Evolutionary conservation across 768 basidiomycete species (phyloP), one percentile per base, ranked within the genome.

Genomic region (Tylopilus felleus): DNA sequence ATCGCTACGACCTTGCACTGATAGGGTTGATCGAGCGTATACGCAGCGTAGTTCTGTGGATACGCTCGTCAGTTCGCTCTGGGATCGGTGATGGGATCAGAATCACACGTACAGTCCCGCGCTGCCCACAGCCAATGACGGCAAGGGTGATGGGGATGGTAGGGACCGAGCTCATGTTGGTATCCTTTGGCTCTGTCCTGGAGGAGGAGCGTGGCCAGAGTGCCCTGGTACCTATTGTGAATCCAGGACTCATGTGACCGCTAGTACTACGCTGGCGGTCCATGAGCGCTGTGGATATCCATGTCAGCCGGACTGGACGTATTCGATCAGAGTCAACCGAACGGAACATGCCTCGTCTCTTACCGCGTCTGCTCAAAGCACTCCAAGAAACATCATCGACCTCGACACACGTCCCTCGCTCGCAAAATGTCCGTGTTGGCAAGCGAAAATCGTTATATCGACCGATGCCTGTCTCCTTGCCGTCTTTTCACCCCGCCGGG

Each of bases 91-190:
- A 47, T 46, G 55, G 19, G 14, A 25, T 1, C 4, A 8, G 25
- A n/a, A n/a, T n/a, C n/a, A 38, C n/a, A 25, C 71, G 33, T 56
- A 90, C 91, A 74, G 77, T 78, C 49, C 92, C 93, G 51, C 93
- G 83, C 66, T 89, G 84, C 7, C 93, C 93, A 61, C 90, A 91
- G 19, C 93, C 93, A 29, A 95, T 69, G 55, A 94, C 73, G 14
- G 83, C 90, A 33, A 94, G 60, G 0, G 89, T 93, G 42, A 93
- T 73, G 12, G 84, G 81, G 19, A 70, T 50, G 13, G 23, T 55
- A 16, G 53, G 25, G 33, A 25, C 48, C 12, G 63, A 42, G 53
- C 31, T 51, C 61, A 63, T 71, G n/a, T 4, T 29, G 44, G 44
- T 45, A 22, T 52, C 56, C 22, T 55, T 47, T 21, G 42, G 61